Evolutionary conservation across 129 eudicot species (phyloP), one percentile per base, ranked within the genome.

Genomic region (Pulicaria dysenterica): DNA sequence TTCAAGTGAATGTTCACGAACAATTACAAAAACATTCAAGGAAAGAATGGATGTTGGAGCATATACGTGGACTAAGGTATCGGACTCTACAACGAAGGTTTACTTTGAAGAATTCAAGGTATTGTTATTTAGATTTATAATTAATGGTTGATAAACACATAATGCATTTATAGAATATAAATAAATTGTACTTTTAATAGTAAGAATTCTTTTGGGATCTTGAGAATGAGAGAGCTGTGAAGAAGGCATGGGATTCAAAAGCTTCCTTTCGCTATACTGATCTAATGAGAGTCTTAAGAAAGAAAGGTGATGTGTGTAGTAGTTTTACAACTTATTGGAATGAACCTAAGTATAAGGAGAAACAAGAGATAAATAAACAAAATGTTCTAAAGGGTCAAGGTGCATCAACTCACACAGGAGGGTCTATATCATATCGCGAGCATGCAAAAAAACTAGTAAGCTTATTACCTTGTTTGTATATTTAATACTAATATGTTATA

Each of bases 91-190:
- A 51, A 14, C 4, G 13, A n/a, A 51, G 15, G 13, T 51, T 15
- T 51, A 51, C 5, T 14, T 51, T n/a, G 57, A 51, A 51, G 57
- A 51, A 51, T 51, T 51, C 57, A 14, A 51, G 57, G 57, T 51
- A 51, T 10, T 51, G 17, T 24, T 24, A 24, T 51, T n/a, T 51
- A 10, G 15, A 4, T 51, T 3, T 51, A 24, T 11, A 50, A 9
- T 50, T 50, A 6, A 9, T 51, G 11, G 57, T 3, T 51, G 15
- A 51, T 3, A 24, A 24, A n/a, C 16, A 9, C 13, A 51, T 51
- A n/a, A 9, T 51, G 5, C 57, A 51, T 51, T 51, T 11, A n/a
- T 14, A 51, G 1, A 11, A 51, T 51, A 51, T 15, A 2, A 51
- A 51, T 14, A 11, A 3, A 9, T 0, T 11, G 2, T 4, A 51